Evolutionary conservation across 2,329 filamentous ascomycete genomes (phyloP).

Genomic region (Monosporascus sp.): DNA sequence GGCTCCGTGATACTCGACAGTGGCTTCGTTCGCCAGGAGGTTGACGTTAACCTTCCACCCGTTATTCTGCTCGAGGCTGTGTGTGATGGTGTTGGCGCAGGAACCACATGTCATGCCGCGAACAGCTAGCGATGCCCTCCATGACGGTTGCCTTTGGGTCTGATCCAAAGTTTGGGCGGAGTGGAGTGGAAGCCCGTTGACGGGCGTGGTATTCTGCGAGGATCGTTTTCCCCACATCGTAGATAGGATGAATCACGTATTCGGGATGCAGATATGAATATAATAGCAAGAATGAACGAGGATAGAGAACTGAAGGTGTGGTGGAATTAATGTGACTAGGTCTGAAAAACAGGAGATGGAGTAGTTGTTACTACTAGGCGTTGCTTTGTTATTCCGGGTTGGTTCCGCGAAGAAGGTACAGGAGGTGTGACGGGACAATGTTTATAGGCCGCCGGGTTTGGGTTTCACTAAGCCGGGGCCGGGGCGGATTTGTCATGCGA

Average conservation of each 20-base stretch:
- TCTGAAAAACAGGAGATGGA: too few species aligned
- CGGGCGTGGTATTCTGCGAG: neutral
- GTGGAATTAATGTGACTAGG: too few species aligned
- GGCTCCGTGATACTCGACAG: conserved; percentile 48
- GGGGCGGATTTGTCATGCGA: neutral
- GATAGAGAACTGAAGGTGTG: too few species aligned
- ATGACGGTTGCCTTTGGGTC: conserved; percentile 8
- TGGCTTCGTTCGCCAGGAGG: conserved; percentile 62
- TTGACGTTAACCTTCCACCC: conserved; percentile 57
- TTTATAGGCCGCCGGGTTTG: too few species aligned
- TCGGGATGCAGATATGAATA: conserved; percentile 4
- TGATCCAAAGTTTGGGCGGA: neutral
- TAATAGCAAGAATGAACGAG: too few species aligned
- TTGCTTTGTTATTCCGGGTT: too few species aligned
- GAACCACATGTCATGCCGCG: conserved; percentile 71
- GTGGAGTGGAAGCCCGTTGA: neutral
- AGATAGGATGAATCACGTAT: conserved; percentile 2
- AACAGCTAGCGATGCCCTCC: conserved; percentile 43
- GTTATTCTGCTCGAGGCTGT: conserved; percentile 53
- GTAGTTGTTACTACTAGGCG: too few species aligned
- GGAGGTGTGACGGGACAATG: too few species aligned
- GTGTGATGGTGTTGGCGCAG: conserved; percentile 59
- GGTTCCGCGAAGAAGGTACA: too few species aligned
- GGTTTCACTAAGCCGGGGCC: neutral
- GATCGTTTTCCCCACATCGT: neutral